Evolutionary conservation across 2,329 filamentous ascomycete genomes (phyloP).

Genomic region (Aschersonia sp.): DNA sequence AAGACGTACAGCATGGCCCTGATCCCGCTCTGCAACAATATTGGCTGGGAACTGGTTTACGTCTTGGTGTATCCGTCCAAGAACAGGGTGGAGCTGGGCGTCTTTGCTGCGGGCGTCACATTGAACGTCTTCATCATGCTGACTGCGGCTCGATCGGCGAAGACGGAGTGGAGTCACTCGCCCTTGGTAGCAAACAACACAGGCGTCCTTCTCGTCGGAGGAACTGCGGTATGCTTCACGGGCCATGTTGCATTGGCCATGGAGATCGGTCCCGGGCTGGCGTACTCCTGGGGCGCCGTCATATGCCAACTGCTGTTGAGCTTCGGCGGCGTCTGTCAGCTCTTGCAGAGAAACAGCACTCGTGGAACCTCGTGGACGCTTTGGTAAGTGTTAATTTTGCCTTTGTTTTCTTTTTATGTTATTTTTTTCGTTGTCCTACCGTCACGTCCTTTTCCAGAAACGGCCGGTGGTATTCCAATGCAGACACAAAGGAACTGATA

Average conservation of each 20-base stretch:
- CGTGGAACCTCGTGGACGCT: conserved; percentile 4
- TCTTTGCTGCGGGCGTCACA: conserved; percentile 3
- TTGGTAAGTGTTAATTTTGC: conserved; percentile 2
- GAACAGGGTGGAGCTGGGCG: conserved; percentile 5
- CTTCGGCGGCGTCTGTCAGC: conserved; percentile 4
- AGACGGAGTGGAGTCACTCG: conserved; percentile 5
- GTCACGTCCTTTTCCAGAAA: neutral
- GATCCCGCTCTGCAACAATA: conserved; percentile 7
- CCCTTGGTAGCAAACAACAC: conserved; percentile 4
- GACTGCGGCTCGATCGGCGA: conserved; percentile 3
- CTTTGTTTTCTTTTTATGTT: no score
- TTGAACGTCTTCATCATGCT: conserved; percentile 6
- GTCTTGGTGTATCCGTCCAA: conserved; percentile 5
- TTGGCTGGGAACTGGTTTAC: conserved; percentile 6
- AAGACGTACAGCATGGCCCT: conserved; percentile 6
- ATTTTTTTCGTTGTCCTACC: neutral
- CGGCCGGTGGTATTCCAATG: neutral
- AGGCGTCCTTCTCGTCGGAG: conserved; percentile 3
- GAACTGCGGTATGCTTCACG: conserved; percentile 4
- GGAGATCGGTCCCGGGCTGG: conserved; percentile 5
- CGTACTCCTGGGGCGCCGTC: conserved; percentile 7
- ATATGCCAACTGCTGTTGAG: conserved; percentile 6
- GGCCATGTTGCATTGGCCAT: conserved; percentile 6
- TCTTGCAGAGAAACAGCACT: conserved; percentile 6
- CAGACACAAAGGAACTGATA: neutral